A percentile compares a stretch with the other conserved stretches of the same genome.
phyloP scores from a whole-genome alignment of 192 early-diverging fungal genomes.

The Podila horticola region DNA sequence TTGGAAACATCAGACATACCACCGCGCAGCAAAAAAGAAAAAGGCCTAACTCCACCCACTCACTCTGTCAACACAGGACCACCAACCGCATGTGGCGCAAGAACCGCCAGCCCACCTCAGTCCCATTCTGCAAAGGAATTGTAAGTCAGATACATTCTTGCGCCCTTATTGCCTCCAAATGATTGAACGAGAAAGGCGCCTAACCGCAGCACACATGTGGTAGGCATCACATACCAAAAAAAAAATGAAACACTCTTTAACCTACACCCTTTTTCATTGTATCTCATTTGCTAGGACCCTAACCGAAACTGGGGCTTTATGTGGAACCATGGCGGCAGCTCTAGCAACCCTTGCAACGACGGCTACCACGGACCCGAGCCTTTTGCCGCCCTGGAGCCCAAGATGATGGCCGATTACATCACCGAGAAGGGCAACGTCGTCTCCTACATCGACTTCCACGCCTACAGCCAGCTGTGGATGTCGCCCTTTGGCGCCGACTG shows the following conservation, averaged over 20 bases:
- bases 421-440: conserved; percentile 45
- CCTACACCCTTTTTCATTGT: neutral
- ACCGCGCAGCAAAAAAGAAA: neutral
- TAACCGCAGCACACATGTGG: neutral
- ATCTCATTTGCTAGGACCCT: conserved; percentile 54
- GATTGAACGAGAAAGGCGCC: neutral
- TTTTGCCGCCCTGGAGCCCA: conserved; percentile 62
- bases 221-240: neutral
- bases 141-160: conserved; percentile 16
- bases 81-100: conserved; percentile 66
- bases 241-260: neutral
- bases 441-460: conserved; percentile 68
- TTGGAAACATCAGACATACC: neutral
- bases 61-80: neutral
- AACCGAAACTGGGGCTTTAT: conserved; percentile 73
- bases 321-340: conserved; percentile 64
- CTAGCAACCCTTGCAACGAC: conserved; percentile 68
- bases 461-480: conserved; percentile 73
- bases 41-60: neutral
- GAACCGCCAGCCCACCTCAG: conserved; percentile 67
- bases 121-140: conserved; percentile 66
- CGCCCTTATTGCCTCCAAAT: neutral
- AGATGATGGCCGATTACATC: conserved; percentile 64
- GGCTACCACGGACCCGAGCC: conserved; percentile 62
- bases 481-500: conserved; percentile 69